phyloP scores from a whole-genome alignment of 2,329 filamentous ascomycete genomes.

The Trichoderma sp. region DNA sequence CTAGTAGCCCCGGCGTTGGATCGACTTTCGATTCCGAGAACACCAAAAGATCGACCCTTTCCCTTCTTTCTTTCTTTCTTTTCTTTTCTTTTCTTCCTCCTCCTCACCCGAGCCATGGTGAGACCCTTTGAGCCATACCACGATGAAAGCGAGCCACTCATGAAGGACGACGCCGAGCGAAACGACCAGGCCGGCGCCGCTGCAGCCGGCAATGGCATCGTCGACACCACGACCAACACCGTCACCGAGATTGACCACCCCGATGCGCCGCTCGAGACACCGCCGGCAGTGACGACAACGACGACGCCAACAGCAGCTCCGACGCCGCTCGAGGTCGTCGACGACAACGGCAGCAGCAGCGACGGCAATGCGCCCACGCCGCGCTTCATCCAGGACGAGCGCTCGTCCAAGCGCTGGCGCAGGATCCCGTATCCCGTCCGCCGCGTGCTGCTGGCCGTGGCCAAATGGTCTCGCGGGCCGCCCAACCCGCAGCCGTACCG shows the following conservation, averaged over 20 bases:
- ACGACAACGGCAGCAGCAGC: slow-evolving; percentile 42
- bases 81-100: background rate
- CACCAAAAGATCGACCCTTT: no score
- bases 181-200: slow-evolving; percentile 33
- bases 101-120: slow-evolving; percentile 37
- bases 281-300: slow-evolving; percentile 30
- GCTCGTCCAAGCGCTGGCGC: slow-evolving; percentile 51
- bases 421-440: slow-evolving; percentile 63
- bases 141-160: slow-evolving; percentile 46
- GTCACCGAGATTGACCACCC: slow-evolving; percentile 40
- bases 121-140: slow-evolving; percentile 36
- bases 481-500: slow-evolving; percentile 49
- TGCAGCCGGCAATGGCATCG: slow-evolving; percentile 28
- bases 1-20: background rate
- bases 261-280: slow-evolving; percentile 47
- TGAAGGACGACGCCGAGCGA: slow-evolving; percentile 42
- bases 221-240: slow-evolving; percentile 30
- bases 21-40: no score
- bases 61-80: no score
- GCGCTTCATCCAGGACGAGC: slow-evolving; percentile 61
- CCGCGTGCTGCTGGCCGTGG: slow-evolving; percentile 47
- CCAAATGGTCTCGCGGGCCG: slow-evolving; percentile 60
- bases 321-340: slow-evolving; percentile 47
- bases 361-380: slow-evolving; percentile 51
- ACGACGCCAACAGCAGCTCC: background rate